Evolutionary conservation across 1,284 basidiomycete species (phyloP), one percentile per base, ranked within the genome.

Genomic region (Fomes fomentarius): DNA sequence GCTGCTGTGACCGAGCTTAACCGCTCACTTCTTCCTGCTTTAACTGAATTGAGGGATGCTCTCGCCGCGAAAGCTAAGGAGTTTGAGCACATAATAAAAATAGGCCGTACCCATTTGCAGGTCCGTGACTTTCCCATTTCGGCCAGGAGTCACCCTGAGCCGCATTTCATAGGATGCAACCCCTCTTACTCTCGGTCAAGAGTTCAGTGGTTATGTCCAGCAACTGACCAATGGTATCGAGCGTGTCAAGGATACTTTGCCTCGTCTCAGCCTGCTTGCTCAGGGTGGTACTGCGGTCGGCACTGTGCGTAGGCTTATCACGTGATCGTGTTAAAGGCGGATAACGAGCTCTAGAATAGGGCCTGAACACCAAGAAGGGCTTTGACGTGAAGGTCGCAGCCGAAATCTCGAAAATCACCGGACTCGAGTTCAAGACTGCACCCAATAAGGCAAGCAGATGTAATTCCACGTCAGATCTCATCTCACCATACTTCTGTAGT

Each of bases 221-320:
- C 97, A 99, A 74, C 71, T 99, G 46, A 81, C 88, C 24, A 95
- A 97, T 72, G 93, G 91, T 62, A 96, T 99, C 60, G 91, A 85
- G 46, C 87, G 97, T 44, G 82, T 96, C 56, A 84, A 93, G 74
- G 86, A 76, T 56, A 87, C 89, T 39, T 73, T 99, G 57, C 95
- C 96, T 47, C 88, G 96, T 54, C 72, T 99, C 60, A 93, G 91
- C 69, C 79, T 89, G 69, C 84, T 99, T 52, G 97, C 97, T 28
- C 97, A 99, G 75, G 97, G 97, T 65, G 97, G 97, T 59, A 99
- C 97, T 31, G 97, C 97, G 48, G 97, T 99, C 57, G 97, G 97
- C 60, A 99, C 95, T 54, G 93, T 94, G 64, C 73, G 87, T n/a
- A n/a, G n/a, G n/a, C n/a, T n/a, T n/a, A n/a, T n/a, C n/a, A n/a